Conservation (phyloP, 1,139 yeast species). For the Pneumocystis oryctolagi region DNA sequence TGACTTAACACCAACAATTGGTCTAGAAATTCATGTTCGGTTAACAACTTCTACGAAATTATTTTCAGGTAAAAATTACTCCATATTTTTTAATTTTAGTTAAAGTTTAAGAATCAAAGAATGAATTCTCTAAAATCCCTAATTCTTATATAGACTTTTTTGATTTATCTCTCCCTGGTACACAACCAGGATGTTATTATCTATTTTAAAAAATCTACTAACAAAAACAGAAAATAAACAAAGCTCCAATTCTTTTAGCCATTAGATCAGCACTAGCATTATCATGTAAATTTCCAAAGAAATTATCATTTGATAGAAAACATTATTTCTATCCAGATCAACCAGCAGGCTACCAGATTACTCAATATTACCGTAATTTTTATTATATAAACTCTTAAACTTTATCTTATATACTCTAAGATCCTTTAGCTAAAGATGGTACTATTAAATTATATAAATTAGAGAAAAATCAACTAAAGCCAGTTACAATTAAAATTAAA, state of each 20-base stretch:
- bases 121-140: conserved; percentile 28
- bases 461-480: background rate
- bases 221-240: conserved; percentile 34
- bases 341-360: conserved; percentile 89
- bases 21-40: conserved; percentile 88
- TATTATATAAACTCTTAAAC: background rate
- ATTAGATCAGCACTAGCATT: conserved; percentile 60
- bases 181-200: conserved; percentile 45
- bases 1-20: conserved; percentile 23
- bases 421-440: conserved; percentile 67
- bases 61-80: conserved; percentile 36
- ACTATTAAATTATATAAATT: conserved; percentile 4
- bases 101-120: conserved; percentile 19
- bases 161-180: conserved; percentile 83
- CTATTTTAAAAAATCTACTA: conserved; percentile 1
- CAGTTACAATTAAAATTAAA: conserved; percentile 31
- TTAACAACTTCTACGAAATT: conserved; percentile 57
- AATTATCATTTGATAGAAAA: conserved; percentile 72
- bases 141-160: conserved; percentile 62
- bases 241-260: conserved; percentile 59
- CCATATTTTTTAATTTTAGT: conserved; percentile 32
- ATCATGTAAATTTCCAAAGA: conserved; percentile 40
- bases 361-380: conserved; percentile 48
- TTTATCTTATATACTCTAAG: conserved; percentile 13
- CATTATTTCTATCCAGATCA: conserved; percentile 96